These are phyloP conservation scores for Boletus rubescentipes DNA, from an alignment of 768 basidiomycete species.

Conservation along the genomic window DNA sequence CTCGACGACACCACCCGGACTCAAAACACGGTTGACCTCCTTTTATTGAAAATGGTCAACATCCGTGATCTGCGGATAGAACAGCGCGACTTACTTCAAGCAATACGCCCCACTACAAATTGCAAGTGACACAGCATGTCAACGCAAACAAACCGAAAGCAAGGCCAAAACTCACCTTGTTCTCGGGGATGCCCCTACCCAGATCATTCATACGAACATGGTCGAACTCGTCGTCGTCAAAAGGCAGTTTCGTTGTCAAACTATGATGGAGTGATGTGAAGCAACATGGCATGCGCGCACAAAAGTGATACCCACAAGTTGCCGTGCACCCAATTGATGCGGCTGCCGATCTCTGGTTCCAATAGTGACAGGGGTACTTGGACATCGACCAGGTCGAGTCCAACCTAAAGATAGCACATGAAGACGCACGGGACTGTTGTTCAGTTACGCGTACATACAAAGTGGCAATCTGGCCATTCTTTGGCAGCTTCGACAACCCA, in stretches of 20 bases:
- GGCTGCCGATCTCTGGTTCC: constrained; percentile 48
- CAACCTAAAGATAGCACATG: constrained; percentile 48
- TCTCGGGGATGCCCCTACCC: constrained; percentile 70
- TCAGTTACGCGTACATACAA: constrained; percentile 44
- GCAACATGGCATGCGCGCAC: not conserved
- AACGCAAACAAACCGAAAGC: not conserved
- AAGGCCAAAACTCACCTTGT: constrained; percentile 46
- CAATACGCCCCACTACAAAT: constrained; percentile 58
- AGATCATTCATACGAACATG: constrained; percentile 71
- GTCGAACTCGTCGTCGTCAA: constrained; percentile 82
- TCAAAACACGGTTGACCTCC: constrained; percentile 72
- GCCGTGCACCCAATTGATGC: constrained; percentile 72
- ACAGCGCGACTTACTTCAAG: constrained; percentile 49
- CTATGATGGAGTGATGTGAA: constrained; percentile 33
- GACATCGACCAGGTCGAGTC: constrained; percentile 75
- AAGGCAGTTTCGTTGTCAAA: constrained; percentile 72
- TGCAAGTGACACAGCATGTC: constrained; percentile 1
- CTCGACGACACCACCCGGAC: constrained; percentile 70
- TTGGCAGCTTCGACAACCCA: constrained; percentile 76
- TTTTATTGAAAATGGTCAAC: constrained; percentile 27
- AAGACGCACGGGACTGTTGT: not conserved
- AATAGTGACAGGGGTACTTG: constrained; percentile 60
- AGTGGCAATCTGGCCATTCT: constrained; percentile 62
- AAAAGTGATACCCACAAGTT: constrained; percentile 59
- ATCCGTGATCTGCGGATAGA: not conserved